Evolutionary conservation across 768 basidiomycete genomes (phyloP).

Genomic region (Agaricus subrufescens): DNA sequence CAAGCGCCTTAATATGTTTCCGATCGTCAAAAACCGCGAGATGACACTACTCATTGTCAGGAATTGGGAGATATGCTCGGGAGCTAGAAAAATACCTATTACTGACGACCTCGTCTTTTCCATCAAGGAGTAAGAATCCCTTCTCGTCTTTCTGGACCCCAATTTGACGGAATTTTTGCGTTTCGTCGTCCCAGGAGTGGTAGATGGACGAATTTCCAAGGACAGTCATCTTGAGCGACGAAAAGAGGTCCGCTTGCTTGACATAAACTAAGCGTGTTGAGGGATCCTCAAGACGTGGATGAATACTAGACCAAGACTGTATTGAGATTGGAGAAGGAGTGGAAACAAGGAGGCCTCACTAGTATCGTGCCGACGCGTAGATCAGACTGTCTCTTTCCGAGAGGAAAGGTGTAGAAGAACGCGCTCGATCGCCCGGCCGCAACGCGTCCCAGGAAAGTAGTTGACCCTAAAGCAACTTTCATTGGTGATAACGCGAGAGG

Average conservation of each 20-base stretch:
- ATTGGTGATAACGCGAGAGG: neutral
- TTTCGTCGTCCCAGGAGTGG: constrained; percentile 54
- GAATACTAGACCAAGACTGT: constrained; percentile 33
- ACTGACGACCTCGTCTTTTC: constrained; percentile 52
- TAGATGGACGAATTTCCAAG: constrained; percentile 66
- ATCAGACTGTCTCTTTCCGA: constrained; percentile 58
- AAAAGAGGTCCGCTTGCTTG: constrained; percentile 41
- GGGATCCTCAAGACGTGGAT: constrained; percentile 38
- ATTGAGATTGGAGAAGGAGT: neutral
- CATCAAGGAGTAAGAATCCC: constrained; percentile 44
- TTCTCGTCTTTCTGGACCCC: constrained; percentile 27
- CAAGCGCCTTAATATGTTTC: constrained; percentile 61
- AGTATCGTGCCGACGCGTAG: constrained; percentile 53
- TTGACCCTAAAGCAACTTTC: constrained; percentile 31
- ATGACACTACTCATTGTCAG: constrained; percentile 38
- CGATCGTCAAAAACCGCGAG: constrained; percentile 62
- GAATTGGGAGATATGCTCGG: neutral
- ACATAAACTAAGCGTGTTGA: constrained; percentile 37
- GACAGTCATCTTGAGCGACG: constrained; percentile 49
- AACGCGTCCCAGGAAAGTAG: constrained; percentile 64
- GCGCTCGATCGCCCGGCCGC: constrained; percentile 25
- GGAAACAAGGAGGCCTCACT: constrained; percentile 36
- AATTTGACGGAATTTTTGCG: constrained; percentile 54
- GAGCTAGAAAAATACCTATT: constrained; percentile 36
- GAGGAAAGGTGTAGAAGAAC: constrained; percentile 50